Evolutionary conservation across 192 early-diverging fungal genomes (phyloP).

Genomic region (Entophlyctis helioformis): DNA sequence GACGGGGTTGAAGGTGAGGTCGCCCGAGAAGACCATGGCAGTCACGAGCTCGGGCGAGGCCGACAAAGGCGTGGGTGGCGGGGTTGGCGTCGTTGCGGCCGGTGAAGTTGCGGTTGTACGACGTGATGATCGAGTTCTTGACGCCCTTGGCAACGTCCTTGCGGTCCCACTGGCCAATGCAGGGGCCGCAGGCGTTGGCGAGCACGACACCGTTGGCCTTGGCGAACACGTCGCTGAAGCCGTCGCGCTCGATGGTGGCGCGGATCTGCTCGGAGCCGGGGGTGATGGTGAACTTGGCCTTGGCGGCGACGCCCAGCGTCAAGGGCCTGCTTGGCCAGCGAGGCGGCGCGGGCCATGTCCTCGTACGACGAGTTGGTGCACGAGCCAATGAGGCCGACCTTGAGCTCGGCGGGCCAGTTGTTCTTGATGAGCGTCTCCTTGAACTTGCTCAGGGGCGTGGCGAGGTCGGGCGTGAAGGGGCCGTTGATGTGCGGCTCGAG

Average conservation of each 20-base stretch:
- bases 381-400: conserved; percentile 85
- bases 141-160: conserved; percentile 92
- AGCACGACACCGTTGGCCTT: conserved; percentile 70
- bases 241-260: conserved; percentile 94
- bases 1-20: conserved; percentile 87
- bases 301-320: conserved; percentile 67
- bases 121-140: conserved; percentile 96
- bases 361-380: conserved; percentile 98
- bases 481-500: conserved; percentile 98
- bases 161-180: conserved; percentile 99
- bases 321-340: conserved; percentile 75
- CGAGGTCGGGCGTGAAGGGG: conserved; percentile 94
- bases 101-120: conserved; percentile 99
- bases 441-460: conserved; percentile 84
- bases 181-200: conserved; percentile 97
- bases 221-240: conserved; percentile 66
- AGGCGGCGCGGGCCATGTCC: conserved; percentile 90
- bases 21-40: conserved; percentile 89
- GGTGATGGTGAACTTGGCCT: conserved; percentile 82
- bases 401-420: conserved; percentile 78
- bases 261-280: conserved; percentile 98
- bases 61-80: conserved; percentile 89
- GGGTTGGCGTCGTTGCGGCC: conserved; percentile 99
- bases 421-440: conserved; percentile 62
- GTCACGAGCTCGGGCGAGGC: conserved; percentile 91